Conservation (phyloP, 129 eudicot genomes). For the Flaveria brownii region DNA sequence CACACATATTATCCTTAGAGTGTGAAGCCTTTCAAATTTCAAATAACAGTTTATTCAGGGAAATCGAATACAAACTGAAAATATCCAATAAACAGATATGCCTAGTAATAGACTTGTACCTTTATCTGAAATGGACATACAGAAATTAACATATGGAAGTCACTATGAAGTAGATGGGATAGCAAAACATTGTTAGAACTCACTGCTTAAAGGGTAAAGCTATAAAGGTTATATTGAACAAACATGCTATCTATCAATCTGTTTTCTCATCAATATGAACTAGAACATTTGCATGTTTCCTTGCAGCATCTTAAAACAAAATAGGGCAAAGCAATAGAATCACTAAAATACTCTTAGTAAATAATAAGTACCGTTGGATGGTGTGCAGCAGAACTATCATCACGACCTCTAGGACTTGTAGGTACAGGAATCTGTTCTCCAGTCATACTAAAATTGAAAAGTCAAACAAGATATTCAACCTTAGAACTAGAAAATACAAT, state of each 20-base stretch:
- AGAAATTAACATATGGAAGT: background rate
- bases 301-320: background rate
- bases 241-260: slow-evolving; percentile 17
- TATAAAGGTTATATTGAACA: slow-evolving; percentile 11
- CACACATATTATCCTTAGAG: background rate
- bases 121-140: slow-evolving; percentile 12
- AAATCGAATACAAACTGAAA: slow-evolving; percentile 8
- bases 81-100: background rate
- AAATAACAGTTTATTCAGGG: slow-evolving; percentile 10
- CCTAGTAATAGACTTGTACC: background rate
- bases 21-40: slow-evolving; percentile 17
- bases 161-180: slow-evolving; percentile 13
- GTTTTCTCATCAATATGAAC: slow-evolving; percentile 16
- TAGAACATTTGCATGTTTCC: slow-evolving; percentile 10
- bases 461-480: slow-evolving; percentile 17
- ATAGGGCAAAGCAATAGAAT: slow-evolving; percentile 7
- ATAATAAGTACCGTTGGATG: slow-evolving; percentile 60
- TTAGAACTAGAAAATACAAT: slow-evolving; percentile 22
- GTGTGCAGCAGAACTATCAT: slow-evolving; percentile 69
- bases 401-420: slow-evolving; percentile 88
- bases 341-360: slow-evolving; percentile 1
- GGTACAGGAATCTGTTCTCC: slow-evolving; percentile 84
- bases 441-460: slow-evolving; percentile 69
- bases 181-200: slow-evolving; percentile 5
- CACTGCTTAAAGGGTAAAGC: slow-evolving; percentile 10